phyloP scores from a whole-genome alignment of 345 rosid genomes.

The Limnanthes douglasii region DNA sequence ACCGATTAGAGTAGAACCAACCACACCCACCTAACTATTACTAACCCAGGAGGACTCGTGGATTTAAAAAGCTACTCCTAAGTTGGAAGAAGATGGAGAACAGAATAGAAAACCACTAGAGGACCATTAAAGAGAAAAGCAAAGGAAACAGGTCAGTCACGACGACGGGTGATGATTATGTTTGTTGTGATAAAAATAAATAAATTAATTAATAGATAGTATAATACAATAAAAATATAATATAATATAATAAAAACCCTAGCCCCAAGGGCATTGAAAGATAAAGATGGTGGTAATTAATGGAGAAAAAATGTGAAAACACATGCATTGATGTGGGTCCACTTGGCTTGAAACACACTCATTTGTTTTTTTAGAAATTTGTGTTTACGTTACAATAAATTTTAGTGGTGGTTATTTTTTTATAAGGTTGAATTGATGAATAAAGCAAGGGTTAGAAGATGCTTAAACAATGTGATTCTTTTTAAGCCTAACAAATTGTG shows the following conservation, averaged over 20 bases:
- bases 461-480: no score
- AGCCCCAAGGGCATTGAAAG: slow-evolving; percentile 15
- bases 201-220: slow-evolving; percentile 7
- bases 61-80: slow-evolving; percentile 16
- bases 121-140: slow-evolving; percentile 16
- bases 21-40: neutral
- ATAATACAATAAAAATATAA: slow-evolving; percentile 13
- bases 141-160: neutral
- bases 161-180: slow-evolving; percentile 4
- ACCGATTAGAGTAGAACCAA: no score
- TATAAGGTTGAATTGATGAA: no score
- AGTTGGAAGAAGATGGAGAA: no score
- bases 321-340: slow-evolving; percentile 50
- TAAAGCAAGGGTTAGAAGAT: no score
- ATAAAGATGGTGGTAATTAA: slow-evolving; percentile 16
- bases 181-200: slow-evolving; percentile 12
- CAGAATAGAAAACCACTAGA: no score
- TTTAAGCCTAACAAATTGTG: no score
- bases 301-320: slow-evolving; percentile 13
- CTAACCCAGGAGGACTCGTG: slow-evolving; percentile 15
- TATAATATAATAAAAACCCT: slow-evolving; percentile 9
- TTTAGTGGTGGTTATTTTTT: no score
- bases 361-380: slow-evolving; percentile 25
- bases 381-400: no score
- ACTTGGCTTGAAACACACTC: slow-evolving; percentile 42